Evolutionary conservation across 2,329 filamentous ascomycete species (phyloP).

Genomic region (Aureobasidium vineae): DNA sequence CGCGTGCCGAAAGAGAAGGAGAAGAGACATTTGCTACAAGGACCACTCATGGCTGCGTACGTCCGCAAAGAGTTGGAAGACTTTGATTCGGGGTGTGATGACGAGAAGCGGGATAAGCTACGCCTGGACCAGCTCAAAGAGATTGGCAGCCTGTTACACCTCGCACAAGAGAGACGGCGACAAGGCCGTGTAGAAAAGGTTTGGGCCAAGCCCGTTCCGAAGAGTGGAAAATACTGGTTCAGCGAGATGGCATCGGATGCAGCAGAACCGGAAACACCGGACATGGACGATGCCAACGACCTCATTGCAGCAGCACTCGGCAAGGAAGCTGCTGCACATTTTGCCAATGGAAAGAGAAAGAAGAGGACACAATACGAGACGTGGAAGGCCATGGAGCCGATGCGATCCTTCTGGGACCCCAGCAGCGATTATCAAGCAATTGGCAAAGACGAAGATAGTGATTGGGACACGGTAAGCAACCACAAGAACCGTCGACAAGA

Average conservation of each 20-base stretch:
- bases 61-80: slow-evolving; percentile 53
- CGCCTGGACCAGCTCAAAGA: slow-evolving; percentile 58
- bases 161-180: slow-evolving; percentile 60
- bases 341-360: slow-evolving; percentile 28
- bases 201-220: not conserved
- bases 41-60: slow-evolving; percentile 57
- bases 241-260: slow-evolving; percentile 25
- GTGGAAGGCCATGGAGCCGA: slow-evolving; percentile 54
- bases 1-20: slow-evolving; percentile 55
- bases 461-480: slow-evolving; percentile 52
- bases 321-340: slow-evolving; percentile 32
- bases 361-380: slow-evolving; percentile 43
- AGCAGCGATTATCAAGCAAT: slow-evolving; percentile 57
- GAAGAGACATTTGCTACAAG: slow-evolving; percentile 56
- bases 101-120: slow-evolving; percentile 32
- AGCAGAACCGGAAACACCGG: not conserved
- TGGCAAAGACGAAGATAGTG: slow-evolving; percentile 50
- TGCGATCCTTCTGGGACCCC: slow-evolving; percentile 56
- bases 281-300: slow-evolving; percentile 1
- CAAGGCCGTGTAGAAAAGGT: slow-evolving; percentile 52
- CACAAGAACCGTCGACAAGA: not conserved
- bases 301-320: slow-evolving; percentile 27
- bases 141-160: slow-evolving; percentile 55
- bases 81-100: slow-evolving; percentile 48
- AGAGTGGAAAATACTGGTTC: slow-evolving; percentile 23